Base-by-base conservation (phyloP, 129 eudicot species). In the Ambrosia trifida region DNA sequence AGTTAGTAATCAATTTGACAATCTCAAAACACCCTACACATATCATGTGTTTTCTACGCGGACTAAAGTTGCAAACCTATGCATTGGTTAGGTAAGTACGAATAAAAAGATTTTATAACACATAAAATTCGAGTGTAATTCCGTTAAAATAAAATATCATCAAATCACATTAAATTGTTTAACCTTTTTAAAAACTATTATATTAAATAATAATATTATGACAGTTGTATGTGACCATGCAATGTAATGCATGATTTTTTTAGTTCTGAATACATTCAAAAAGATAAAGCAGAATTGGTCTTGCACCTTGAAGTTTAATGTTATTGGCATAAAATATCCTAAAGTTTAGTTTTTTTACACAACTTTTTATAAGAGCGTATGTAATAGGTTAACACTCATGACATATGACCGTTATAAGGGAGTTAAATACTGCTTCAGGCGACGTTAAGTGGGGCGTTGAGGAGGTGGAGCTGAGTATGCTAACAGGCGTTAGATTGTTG, bases 221-320 rank as follows among this genome's bases (percentile, higher is more conserved):
- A 77, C 81, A 77, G 81, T 69, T 77, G 81, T 77, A 77, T 38
- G 24, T 77, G 76, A 77, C 71, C 76, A 69, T 75, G 81, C 76
- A 69, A 28, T 68, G 80, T 45, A 51, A 77, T 77, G 81, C 81
- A 16, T 69, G 56, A 16, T 61, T 49, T 36, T 51, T 61, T 61
- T 49, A 60, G 41, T 30, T 24, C 46, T 40, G 50, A 17, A 68
- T 44, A 38, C 16, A 66, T 60, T 32, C 19, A 12, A 31, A 31
- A 60, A 32, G 43, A 32, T 5, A 60, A 62, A 7, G 28, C 14
- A 31, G 31, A 59, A n/a, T 4, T 28, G 64, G 7, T 16, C 5
- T 59, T 57, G 31, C 19, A 59, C 65, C 65, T 59, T 59, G 43
- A 13, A 59, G 65, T 59, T 59, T 59, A 31, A 19, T 4, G n/a